Base-by-base conservation (phyloP, 2,329 filamentous ascomycete species). In the Aspergillus calidoustus region DNA sequence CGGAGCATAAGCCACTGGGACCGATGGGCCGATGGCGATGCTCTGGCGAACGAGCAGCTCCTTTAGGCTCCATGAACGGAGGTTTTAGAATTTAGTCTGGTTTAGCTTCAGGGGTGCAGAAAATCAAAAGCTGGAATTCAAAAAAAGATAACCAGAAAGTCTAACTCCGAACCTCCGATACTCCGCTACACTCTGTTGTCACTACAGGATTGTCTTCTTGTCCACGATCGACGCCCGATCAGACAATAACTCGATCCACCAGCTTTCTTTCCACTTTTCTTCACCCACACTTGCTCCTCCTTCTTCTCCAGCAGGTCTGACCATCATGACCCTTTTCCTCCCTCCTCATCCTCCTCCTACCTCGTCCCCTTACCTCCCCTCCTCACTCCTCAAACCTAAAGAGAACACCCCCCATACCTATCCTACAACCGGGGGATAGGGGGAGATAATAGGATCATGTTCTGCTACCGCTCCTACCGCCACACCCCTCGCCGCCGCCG, bases 401-500 rank as follows among this genome's bases (percentile, higher is more conserved):
- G 19, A 61, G 46, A 60, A 44, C 11, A 2, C 34, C 34, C 15
- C 34, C 34, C 52, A 28, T 23, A 46, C 31, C 22, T 11, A 38
- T 13, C 47, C 19, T 23, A 49, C 23, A 49, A 17, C 34, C 34
- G 34, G 34, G 34, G 34, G 34, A 41, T 41, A 41, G 34, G 34
- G 34, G 30, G 34, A 58, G 22, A 19, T 23, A 38, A 53, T 23
- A 19, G 19, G 19, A 52, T 15, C 34, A 60, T 66, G 59, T 61
- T 63, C 50, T 62, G 63, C 61, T 62, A 63, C 19, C 63, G 64
- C 52, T 57, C 56, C 31, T 62, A 56, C 51, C 64, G 60, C 57
- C 62, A 57, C 47, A 63, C 61, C 38, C 34, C 34, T 4, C 64
- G 63, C 47, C 67, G 66, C 52, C 62, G 60, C 52, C 67, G 66